phyloP scores from a whole-genome alignment of 495 filamentous ascomycete genomes.

The Lasiosphaeria miniovina region DNA sequence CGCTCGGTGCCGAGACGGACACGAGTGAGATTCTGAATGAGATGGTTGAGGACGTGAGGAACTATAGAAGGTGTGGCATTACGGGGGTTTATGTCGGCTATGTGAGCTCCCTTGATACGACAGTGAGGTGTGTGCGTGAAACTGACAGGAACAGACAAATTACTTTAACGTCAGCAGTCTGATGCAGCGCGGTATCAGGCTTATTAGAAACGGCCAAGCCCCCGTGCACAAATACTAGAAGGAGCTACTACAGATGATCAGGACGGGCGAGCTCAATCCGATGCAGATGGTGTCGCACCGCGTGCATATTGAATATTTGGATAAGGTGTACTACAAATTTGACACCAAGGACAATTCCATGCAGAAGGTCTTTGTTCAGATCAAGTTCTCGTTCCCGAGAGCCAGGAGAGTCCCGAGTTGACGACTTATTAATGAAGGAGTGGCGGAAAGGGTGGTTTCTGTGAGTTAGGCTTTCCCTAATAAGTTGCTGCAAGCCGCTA shows the following conservation, averaged over 20 bases:
- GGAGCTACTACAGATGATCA: conserved; percentile 66
- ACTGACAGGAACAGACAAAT: conserved; percentile 51
- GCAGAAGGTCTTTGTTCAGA: conserved; percentile 72
- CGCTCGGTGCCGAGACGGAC: conserved; percentile 76
- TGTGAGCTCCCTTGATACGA: conserved; percentile 44
- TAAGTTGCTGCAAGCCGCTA: no score
- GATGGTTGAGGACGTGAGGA: conserved; percentile 73
- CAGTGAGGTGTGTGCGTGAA: not conserved
- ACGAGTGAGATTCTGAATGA: conserved; percentile 85
- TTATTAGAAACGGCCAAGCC: conserved; percentile 82
- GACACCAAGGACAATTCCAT: conserved; percentile 65
- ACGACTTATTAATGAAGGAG: conserved; percentile 42
- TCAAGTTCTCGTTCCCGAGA: conserved; percentile 58
- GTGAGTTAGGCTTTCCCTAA: no score
- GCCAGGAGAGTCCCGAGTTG: conserved; percentile 53
- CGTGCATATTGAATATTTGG: conserved; percentile 69
- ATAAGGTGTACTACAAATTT: conserved; percentile 67
- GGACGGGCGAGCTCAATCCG: conserved; percentile 69
- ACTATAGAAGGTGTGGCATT: conserved; percentile 71
- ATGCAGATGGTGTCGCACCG: conserved; percentile 78
- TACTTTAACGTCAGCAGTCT: conserved; percentile 81
- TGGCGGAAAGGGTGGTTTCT: no score
- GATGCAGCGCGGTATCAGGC: conserved; percentile 81
- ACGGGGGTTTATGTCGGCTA: conserved; percentile 83
- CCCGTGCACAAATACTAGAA: conserved; percentile 85